These are phyloP conservation scores for Prinsepia uniflora DNA, from an alignment of 306 rosid genomes.

Conservation along the genomic window DNA sequence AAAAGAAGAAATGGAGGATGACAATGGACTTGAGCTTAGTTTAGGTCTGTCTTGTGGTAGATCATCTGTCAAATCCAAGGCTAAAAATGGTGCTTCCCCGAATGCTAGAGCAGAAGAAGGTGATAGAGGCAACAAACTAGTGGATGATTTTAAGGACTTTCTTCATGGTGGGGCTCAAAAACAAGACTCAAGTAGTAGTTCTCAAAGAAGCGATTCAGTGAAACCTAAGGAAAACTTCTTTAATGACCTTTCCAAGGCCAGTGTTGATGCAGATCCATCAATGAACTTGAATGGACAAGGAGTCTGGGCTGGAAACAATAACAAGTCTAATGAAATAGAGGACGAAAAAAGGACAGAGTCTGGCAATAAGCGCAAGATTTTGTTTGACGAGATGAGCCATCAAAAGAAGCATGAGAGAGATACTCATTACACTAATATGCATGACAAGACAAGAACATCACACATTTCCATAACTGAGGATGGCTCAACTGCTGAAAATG, in stretches of 20 bases:
- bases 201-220: constrained; percentile 49
- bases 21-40: constrained; percentile 91
- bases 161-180: constrained; percentile 59
- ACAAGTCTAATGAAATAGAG: constrained; percentile 51
- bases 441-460: constrained; percentile 65
- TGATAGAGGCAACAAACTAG: constrained; percentile 66
- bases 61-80: constrained; percentile 64
- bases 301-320: constrained; percentile 50
- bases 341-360: constrained; percentile 56
- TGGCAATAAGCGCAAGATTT: constrained; percentile 55
- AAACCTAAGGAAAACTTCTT: constrained; percentile 81
- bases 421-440: constrained; percentile 49
- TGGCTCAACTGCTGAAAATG: constrained; percentile 90
- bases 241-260: constrained; percentile 71
- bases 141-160: constrained; percentile 72
- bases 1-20: constrained; percentile 67
- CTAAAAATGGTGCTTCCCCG: constrained; percentile 64
- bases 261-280: constrained; percentile 50
- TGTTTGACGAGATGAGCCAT: constrained; percentile 56
- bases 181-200: constrained; percentile 52
- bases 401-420: constrained; percentile 75
- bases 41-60: constrained; percentile 89
- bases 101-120: constrained; percentile 58
- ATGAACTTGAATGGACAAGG: constrained; percentile 65
- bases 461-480: constrained; percentile 71